Conservation (phyloP, 768 basidiomycete species). For the Tephrocybe sp. region DNA sequence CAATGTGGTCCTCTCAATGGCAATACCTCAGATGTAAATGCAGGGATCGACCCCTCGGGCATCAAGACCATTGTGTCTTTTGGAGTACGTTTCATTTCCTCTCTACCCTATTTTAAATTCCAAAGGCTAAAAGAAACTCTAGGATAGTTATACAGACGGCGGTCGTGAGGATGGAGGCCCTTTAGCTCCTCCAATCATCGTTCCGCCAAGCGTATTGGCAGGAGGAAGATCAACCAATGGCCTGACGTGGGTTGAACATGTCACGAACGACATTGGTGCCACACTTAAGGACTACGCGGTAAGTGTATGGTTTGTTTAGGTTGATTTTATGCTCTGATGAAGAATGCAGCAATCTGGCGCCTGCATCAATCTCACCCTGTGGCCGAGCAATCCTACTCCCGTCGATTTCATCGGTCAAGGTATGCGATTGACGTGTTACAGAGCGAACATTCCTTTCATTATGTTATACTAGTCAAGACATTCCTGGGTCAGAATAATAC, state of each 20-base stretch:
- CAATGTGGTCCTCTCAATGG: slow-evolving; percentile 40
- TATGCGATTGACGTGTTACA: slow-evolving; percentile 14
- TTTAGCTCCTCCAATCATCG: slow-evolving; percentile 41
- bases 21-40: slow-evolving; percentile 43
- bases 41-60: slow-evolving; percentile 34
- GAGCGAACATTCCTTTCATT: not conserved
- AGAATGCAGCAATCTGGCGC: slow-evolving; percentile 36
- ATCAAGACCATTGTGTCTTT: slow-evolving; percentile 52
- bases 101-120: not conserved
- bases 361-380: slow-evolving; percentile 43
- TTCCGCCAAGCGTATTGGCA: slow-evolving; percentile 39
- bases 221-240: slow-evolving; percentile 54
- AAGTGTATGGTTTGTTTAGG: slow-evolving; percentile 2
- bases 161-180: slow-evolving; percentile 47
- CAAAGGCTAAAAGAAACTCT: not conserved
- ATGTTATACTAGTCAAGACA: slow-evolving; percentile 28
- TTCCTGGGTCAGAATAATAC: slow-evolving; percentile 44
- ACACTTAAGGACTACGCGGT: slow-evolving; percentile 53
- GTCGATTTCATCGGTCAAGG: slow-evolving; percentile 50
- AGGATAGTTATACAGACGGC: slow-evolving; percentile 53
- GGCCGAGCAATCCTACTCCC: slow-evolving; percentile 47
- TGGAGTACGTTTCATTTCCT: slow-evolving; percentile 29
- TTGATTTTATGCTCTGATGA: not conserved
- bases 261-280: slow-evolving; percentile 39
- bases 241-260: slow-evolving; percentile 45